These are phyloP conservation scores for Pinus tabuliformis DNA, from an alignment of 75 land plant species.

Conservation along the genomic window DNA sequence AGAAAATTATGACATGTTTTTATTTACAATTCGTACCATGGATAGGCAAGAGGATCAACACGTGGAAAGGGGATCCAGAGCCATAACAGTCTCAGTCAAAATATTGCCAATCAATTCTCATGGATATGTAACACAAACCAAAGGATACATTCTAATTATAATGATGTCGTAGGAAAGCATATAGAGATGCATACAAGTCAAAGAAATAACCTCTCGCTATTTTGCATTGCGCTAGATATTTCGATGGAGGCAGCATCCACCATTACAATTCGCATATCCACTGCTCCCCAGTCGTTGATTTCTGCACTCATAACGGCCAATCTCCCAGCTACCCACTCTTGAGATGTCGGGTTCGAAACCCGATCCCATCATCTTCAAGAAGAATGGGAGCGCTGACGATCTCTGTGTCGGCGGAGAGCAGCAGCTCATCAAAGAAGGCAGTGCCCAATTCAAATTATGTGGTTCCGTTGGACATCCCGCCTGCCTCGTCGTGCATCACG, in stretches of 20 bases:
- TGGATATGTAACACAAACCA: too few species aligned
- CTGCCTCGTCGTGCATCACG: constrained; percentile 56
- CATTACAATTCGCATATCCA: neutral
- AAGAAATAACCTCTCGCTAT: too few species aligned
- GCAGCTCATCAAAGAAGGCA: neutral
- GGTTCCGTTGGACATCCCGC: constrained; percentile 75
- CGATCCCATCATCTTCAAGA: neutral
- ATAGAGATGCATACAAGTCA: too few species aligned
- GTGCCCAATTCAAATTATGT: constrained; percentile 71
- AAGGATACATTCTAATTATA: too few species aligned
- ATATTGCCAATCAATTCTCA: too few species aligned
- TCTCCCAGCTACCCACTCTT: too few species aligned
- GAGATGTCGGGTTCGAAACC: constrained; percentile 1
- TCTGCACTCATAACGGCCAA: neutral
- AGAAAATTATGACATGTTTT: too few species aligned
- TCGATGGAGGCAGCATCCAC: neutral
- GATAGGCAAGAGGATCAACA: too few species aligned
- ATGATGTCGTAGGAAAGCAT: too few species aligned
- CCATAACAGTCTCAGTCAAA: too few species aligned
- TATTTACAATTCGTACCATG: too few species aligned
- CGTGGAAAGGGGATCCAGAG: too few species aligned
- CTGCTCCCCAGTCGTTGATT: neutral
- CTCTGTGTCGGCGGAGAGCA: neutral
- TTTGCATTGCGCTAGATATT: neutral
- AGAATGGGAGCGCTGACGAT: neutral